A percentile compares a stretch with the other conserved stretches of the same genome.
phyloP scores from a whole-genome alignment of 2,329 filamentous ascomycete species.

The Aaosphaeria arxii region DNA sequence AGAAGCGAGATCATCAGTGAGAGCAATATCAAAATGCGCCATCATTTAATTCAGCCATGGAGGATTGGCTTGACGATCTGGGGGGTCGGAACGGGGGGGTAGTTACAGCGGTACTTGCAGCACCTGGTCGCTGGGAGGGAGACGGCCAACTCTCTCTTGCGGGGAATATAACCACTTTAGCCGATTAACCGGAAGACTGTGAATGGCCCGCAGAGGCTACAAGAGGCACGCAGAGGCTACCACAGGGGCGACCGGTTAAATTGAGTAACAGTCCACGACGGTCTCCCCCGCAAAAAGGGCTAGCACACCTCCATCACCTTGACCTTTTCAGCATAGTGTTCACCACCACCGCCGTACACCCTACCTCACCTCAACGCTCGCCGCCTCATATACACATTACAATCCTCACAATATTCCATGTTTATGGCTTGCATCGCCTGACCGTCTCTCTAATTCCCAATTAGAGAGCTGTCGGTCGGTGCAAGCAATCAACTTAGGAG shows the following conservation, averaged over 20 bases:
- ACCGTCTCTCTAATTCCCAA: slow-evolving; percentile 4
- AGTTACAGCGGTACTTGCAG: slow-evolving; percentile 1
- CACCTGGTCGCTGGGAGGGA: slow-evolving; percentile 16
- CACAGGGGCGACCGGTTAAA: slow-evolving; percentile 10
- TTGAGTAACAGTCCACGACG: background rate
- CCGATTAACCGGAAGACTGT: slow-evolving; percentile 8
- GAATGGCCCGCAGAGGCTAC: slow-evolving; percentile 2
- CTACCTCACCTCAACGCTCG: background rate
- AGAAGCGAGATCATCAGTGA: slow-evolving; percentile 36
- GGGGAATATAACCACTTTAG: slow-evolving; percentile 2
- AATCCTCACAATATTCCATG: slow-evolving; percentile 6
- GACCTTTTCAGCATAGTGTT: background rate
- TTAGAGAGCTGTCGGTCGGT: no score
- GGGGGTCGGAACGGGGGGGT: slow-evolving; percentile 3
- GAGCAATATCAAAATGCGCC: slow-evolving; percentile 29
- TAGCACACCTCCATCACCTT: no score
- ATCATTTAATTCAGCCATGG: slow-evolving; percentile 24
- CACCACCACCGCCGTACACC: background rate
- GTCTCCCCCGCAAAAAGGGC: slow-evolving; percentile 7
- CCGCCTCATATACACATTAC: background rate
- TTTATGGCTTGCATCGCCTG: slow-evolving; percentile 24
- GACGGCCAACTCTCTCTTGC: background rate
- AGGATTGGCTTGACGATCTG: slow-evolving; percentile 28
- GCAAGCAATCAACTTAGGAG: no score
- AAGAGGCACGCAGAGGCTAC: no score